Conservation (phyloP, 345 rosid species). For the Euphorbia lathyris region DNA sequence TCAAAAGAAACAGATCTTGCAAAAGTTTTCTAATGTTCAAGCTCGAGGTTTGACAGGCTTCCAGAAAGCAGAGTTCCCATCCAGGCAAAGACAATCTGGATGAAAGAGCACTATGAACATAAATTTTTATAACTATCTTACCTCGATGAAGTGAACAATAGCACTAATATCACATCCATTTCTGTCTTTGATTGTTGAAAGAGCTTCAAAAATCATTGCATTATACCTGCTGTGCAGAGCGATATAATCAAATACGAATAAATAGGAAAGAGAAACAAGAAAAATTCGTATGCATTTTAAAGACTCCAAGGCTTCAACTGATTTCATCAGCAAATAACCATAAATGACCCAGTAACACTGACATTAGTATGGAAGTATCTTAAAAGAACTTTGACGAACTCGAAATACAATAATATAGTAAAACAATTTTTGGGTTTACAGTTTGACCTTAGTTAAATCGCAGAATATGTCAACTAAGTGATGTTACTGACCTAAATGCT, state of each 20-base stretch:
- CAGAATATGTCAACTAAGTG: background rate
- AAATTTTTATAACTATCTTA: slow-evolving; percentile 25
- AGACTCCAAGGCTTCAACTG: background rate
- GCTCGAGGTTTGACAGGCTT: background rate
- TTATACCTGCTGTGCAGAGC: slow-evolving; percentile 44
- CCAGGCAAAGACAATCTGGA: background rate
- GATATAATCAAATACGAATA: background rate
- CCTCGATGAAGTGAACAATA: slow-evolving; percentile 65
- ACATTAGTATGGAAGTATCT: background rate
- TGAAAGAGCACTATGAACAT: background rate
- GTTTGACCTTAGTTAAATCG: background rate
- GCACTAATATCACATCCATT: slow-evolving; percentile 55
- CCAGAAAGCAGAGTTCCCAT: no score
- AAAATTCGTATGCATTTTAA: background rate
- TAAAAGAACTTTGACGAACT: background rate
- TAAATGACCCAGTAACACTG: background rate
- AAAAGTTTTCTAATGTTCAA: slow-evolving; percentile 1
- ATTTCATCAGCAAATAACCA: background rate
- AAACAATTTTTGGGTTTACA: background rate
- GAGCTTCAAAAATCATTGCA: slow-evolving; percentile 71
- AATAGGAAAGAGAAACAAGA: background rate
- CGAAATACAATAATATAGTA: background rate
- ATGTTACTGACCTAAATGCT: background rate
- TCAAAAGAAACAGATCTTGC: background rate
- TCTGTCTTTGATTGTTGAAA: slow-evolving; percentile 49